phyloP scores from a whole-genome alignment of 306 rosid genomes.

The Rosa persica region DNA sequence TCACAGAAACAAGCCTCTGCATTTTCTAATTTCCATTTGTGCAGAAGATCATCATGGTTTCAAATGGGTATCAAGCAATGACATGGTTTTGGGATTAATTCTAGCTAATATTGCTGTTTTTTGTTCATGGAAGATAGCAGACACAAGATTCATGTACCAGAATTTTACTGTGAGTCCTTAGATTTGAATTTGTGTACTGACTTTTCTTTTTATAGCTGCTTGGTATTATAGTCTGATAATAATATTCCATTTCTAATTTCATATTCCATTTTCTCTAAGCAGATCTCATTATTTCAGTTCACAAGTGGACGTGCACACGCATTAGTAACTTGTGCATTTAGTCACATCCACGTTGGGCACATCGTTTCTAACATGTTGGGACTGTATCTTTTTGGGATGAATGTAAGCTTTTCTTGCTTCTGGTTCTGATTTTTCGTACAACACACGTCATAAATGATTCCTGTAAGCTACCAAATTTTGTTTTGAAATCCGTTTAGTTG shows the following conservation, averaged over 20 bases:
- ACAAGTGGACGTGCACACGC: conserved; percentile 70
- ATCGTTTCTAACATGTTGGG: conserved; percentile 72
- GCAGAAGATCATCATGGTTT: too few relatives aligned
- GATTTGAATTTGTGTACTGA: conserved; percentile 24
- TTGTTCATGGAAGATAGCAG: conserved; percentile 56
- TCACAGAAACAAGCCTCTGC: conserved; percentile 33
- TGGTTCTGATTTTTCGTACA: background rate
- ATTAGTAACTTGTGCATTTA: conserved; percentile 79
- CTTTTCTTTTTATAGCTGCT: background rate
- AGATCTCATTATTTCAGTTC: conserved; percentile 68
- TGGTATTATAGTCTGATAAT: conserved; percentile 19
- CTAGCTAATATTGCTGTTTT: too few relatives aligned
- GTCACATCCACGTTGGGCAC: conserved; percentile 62
- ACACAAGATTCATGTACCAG: conserved; percentile 52
- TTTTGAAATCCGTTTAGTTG: background rate
- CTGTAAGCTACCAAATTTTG: background rate
- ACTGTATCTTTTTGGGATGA: conserved; percentile 79
- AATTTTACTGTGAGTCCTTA: conserved; percentile 67
- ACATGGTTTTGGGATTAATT: conserved; percentile 38
- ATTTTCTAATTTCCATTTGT: too few relatives aligned
- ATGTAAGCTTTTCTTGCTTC: conserved; percentile 40
- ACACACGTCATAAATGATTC: background rate
- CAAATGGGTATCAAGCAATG: too few relatives aligned
- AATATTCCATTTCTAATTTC: conserved; percentile 20
- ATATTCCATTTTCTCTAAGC: conserved; percentile 30